These are phyloP conservation scores for Tubosaeta sp. DNA, from an alignment of 768 basidiomycete genomes.

Conservation along the genomic window DNA sequence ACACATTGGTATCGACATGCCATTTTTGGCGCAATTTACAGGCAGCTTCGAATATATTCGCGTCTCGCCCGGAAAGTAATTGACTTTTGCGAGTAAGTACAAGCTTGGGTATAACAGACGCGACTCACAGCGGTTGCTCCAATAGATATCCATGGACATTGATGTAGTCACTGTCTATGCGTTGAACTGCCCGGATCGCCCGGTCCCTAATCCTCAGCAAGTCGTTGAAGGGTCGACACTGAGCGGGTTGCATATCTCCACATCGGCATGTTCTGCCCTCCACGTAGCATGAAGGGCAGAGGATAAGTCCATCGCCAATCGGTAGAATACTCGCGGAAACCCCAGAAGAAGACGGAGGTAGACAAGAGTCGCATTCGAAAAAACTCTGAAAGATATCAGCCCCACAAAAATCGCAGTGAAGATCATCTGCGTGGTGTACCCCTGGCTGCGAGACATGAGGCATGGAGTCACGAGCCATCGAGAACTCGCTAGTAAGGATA, in stretches of 20 bases:
- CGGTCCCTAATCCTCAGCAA: conserved; percentile 43
- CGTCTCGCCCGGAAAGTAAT: conserved; percentile 17
- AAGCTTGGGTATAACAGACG: neutral
- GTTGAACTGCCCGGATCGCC: conserved; percentile 30
- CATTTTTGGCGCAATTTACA: conserved; percentile 22
- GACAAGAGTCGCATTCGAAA: conserved; percentile 62
- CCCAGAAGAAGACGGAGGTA: conserved; percentile 16
- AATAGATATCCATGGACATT: conserved; percentile 11
- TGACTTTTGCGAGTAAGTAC: conserved; percentile 17
- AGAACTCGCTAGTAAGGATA: conserved; percentile 43
- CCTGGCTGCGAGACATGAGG: conserved; percentile 27
- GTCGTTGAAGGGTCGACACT: conserved; percentile 47
- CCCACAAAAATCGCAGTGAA: conserved; percentile 75
- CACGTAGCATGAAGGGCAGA: conserved; percentile 71
- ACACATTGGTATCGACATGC: conserved; percentile 13
- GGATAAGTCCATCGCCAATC: conserved; percentile 42
- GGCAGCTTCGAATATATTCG: conserved; percentile 33
- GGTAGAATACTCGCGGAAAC: conserved; percentile 12
- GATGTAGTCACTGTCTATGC: conserved; percentile 7
- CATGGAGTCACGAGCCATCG: conserved; percentile 32
- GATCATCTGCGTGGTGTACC: conserved; percentile 22
- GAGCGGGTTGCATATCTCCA: conserved; percentile 53
- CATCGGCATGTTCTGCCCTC: conserved; percentile 77
- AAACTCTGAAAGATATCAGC: conserved; percentile 80
- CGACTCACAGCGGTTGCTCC: conserved; percentile 21